These are phyloP conservation scores for Populus tremula DNA, from an alignment of 345 rosid species.

Conservation along the genomic window DNA sequence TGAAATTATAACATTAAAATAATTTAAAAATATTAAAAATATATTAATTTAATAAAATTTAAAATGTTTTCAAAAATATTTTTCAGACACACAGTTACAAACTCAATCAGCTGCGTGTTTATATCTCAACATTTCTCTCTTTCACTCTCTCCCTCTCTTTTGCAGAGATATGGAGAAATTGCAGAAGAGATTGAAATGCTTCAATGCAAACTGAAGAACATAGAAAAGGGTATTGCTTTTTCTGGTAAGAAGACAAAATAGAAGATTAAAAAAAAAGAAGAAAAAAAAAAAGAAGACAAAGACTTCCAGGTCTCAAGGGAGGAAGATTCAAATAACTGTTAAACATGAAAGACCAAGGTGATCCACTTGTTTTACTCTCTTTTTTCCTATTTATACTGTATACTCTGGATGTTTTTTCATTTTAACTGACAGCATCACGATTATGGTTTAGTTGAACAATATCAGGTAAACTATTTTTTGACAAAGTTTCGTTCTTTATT, in stretches of 20 bases:
- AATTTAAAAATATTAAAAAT: no score
- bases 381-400: not conserved
- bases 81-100: no score
- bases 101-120: no score
- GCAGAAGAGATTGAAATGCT: conserved; percentile 79
- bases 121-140: not conserved
- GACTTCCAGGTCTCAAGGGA: conserved; percentile 70
- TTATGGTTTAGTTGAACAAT: conserved; percentile 65
- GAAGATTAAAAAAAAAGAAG: no score
- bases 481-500: no score
- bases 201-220: conserved; percentile 52
- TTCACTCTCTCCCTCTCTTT: not conserved
- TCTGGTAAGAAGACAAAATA: conserved; percentile 47
- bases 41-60: no score
- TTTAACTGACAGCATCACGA: conserved; percentile 45
- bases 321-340: conserved; percentile 52
- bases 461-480: conserved; percentile 43
- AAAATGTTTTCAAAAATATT: no score
- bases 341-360: conserved; percentile 79
- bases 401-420: not conserved
- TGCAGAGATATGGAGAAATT: conserved; percentile 72
- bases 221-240: conserved; percentile 54
- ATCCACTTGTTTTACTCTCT: not conserved
- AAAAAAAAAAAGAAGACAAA: no score
- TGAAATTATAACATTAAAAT: no score